Evolutionary conservation across 2,329 filamentous ascomycete genomes (phyloP).

Genomic region (Sarocladium strictum): DNA sequence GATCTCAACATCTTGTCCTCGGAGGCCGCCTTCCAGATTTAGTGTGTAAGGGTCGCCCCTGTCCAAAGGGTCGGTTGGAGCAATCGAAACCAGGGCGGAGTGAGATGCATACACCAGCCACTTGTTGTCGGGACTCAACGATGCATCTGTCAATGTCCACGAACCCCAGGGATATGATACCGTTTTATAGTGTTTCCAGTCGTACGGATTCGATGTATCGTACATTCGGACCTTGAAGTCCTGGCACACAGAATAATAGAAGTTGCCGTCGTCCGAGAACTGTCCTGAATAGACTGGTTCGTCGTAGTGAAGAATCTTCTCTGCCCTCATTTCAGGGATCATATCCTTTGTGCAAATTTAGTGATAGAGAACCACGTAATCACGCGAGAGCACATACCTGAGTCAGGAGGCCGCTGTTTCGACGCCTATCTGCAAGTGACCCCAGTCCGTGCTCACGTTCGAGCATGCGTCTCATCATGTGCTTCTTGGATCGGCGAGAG

Average conservation of each 20-base stretch:
- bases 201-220: conserved; percentile 90
- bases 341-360: conserved; percentile 47
- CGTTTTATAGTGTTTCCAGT: conserved; percentile 94
- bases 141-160: conserved; percentile 95
- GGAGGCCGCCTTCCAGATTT: conserved; percentile 49
- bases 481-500: conserved; percentile 48
- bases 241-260: conserved; percentile 89
- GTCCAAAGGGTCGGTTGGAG: conserved; percentile 79
- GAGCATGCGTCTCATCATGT: conserved; percentile 65
- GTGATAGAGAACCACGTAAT: too few species aligned
- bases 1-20: not conserved
- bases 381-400: too few species aligned
- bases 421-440: conserved; percentile 49
- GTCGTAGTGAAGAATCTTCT: conserved; percentile 84
- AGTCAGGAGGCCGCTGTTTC: conserved; percentile 60
- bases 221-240: conserved; percentile 97
- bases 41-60: conserved; percentile 72
- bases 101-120: conserved; percentile 92
- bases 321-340: conserved; percentile 70
- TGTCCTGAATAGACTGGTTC: conserved; percentile 89
- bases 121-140: conserved; percentile 83
- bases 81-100: conserved; percentile 74
- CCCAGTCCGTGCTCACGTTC: conserved; percentile 77
- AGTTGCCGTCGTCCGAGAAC: conserved; percentile 94
- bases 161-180: conserved; percentile 78